Evolutionary conservation across 352 stramenopile genomes (phyloP).

Genomic region (Globisporangium sylvaticum): DNA sequence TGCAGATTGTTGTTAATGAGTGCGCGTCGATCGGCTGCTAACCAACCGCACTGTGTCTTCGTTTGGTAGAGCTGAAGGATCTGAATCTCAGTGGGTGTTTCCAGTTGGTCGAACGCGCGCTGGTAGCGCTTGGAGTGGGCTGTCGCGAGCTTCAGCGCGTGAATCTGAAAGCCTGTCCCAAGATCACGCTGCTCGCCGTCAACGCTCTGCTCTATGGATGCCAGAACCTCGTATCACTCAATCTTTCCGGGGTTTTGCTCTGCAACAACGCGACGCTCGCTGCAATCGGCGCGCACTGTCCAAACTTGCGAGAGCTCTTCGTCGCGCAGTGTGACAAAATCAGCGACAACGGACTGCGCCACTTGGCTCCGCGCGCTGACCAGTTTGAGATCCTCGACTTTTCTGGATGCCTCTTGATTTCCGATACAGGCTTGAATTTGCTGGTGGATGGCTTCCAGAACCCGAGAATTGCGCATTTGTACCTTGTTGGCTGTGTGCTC

Average conservation of each 20-base stretch:
- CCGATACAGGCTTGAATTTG: slow-evolving; percentile 45
- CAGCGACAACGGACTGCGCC: slow-evolving; percentile 48
- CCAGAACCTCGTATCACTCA: slow-evolving; percentile 35
- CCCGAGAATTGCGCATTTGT: slow-evolving; percentile 48
- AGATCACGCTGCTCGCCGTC: slow-evolving; percentile 72
- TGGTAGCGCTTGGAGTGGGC: slow-evolving; percentile 68
- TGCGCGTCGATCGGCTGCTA: background rate
- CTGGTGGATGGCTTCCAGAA: slow-evolving; percentile 56
- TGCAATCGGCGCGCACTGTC: slow-evolving; percentile 32
- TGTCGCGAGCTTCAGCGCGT: slow-evolving; percentile 59
- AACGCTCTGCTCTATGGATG: slow-evolving; percentile 58
- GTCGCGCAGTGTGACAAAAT: slow-evolving; percentile 63
- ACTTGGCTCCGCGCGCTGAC: slow-evolving; percentile 46
- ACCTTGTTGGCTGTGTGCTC: slow-evolving; percentile 50
- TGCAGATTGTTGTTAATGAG: background rate
- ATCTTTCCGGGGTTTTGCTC: slow-evolving; percentile 46
- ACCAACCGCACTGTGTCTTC: background rate
- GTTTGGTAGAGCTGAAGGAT: slow-evolving; percentile 35
- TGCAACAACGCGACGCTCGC: slow-evolving; percentile 67
- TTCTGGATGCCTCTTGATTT: slow-evolving; percentile 44
- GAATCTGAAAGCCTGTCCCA: slow-evolving; percentile 78
- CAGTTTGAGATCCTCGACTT: slow-evolving; percentile 65
- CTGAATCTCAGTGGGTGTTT: slow-evolving; percentile 74
- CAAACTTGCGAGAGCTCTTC: slow-evolving; percentile 38
- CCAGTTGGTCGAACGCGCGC: slow-evolving; percentile 70